phyloP scores from a whole-genome alignment of 2,329 filamentous ascomycete species.

The Beauveria medogensis region DNA sequence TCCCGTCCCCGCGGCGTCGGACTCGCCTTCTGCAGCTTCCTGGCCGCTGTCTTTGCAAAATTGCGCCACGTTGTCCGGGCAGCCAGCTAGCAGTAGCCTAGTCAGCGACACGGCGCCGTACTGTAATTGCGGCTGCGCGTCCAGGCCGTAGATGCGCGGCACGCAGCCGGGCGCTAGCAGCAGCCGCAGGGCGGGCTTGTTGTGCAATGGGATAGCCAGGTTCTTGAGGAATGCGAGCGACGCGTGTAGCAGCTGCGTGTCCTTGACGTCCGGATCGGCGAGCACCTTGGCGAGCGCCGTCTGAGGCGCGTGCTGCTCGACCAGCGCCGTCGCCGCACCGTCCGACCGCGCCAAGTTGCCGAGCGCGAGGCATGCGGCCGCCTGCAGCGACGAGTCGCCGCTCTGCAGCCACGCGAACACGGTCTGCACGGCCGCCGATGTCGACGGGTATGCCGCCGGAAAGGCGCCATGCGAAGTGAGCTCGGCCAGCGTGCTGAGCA shows the following conservation, averaged over 20 bases:
- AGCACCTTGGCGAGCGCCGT: constrained; percentile 39
- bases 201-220: constrained; percentile 48
- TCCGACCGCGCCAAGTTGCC: constrained; percentile 57
- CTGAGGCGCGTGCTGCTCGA: constrained; percentile 33
- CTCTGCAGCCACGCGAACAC: constrained; percentile 41
- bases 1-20: constrained; percentile 13
- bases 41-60: constrained; percentile 27
- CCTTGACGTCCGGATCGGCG: constrained; percentile 28
- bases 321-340: constrained; percentile 40
- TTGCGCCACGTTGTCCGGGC: constrained; percentile 41
- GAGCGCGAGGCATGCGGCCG: constrained; percentile 51
- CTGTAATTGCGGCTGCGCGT: constrained; percentile 47
- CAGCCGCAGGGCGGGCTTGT: constrained; percentile 43
- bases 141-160: constrained; percentile 46
- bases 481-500: constrained; percentile 44
- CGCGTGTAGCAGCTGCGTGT: constrained; percentile 48
- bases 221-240: constrained; percentile 56
- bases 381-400: constrained; percentile 36
- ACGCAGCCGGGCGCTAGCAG: constrained; percentile 39
- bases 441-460: constrained; percentile 31
- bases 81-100: constrained; percentile 47
- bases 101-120: constrained; percentile 51
- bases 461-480: constrained; percentile 44
- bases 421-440: constrained; percentile 31
- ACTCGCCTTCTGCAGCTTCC: background rate